Base-by-base conservation (phyloP, 306 rosid genomes). In the Corylus americana region DNA sequence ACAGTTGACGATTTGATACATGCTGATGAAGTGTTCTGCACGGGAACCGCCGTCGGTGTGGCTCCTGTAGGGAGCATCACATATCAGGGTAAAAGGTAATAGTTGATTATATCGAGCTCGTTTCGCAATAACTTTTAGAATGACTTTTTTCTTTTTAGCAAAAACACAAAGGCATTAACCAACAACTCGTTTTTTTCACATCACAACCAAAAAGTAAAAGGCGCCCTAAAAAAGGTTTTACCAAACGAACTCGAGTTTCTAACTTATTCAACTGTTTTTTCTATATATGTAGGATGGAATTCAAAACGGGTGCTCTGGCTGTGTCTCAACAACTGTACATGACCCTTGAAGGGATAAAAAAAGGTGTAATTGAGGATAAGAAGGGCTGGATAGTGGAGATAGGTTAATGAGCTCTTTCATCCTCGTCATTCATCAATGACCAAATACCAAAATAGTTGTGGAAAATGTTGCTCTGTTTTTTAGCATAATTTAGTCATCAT, bases 11-110 rank as follows among this genome's bases (percentile, higher is more conserved):
- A 95, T 81, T 71, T 95, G 89, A 55, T 72, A 0, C 94, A 88
- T 14, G 99, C 93, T 3, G 89, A 87, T 57, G 98, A 93, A 83
- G 96, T 95, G 51, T 95, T 95, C 81, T 93, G 98, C 90, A 90
- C 98, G 0, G 99, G 98, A 83, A 95, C 98, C 10, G 98, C 99
- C 0, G 94, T 92, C 2, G 97, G 91, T 51, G 96, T 94, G 76
- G 97, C 96, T 58, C 80, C 92, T 2, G 97, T 95, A 5, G 96
- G 99, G 16, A 82, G 83, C 68, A 80, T 93, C 78, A 89, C 90
- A 39, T 91, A 87, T 80, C 68, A 31, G 55, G 77, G 79, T 73
- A 87, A 3, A 85, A 89, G 91, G 97, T 91, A 88, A 79, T 3
- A 8, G 3, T n/a, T 71, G 3, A 2, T 25, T 11, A 1, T 9